Evolutionary conservation across 495 filamentous ascomycete genomes (phyloP), one percentile per base, ranked within the genome.

Genomic region (Beverwykella pulmonaria): DNA sequence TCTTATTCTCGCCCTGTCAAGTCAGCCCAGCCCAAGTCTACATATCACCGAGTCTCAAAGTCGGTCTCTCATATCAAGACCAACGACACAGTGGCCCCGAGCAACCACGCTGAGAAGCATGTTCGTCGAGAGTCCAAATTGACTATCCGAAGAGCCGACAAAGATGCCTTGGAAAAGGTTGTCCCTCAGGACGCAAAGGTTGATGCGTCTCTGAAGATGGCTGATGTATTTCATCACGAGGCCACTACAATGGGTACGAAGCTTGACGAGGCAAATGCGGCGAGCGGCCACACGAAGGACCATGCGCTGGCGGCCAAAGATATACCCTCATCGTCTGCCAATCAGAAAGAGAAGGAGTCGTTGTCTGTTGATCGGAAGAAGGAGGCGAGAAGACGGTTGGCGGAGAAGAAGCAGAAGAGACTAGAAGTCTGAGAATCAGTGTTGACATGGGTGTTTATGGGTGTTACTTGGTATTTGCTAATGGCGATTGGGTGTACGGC

Each of bases 351-450:
- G 39, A 12, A 12, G 8, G 39, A 44, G 39, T n/a, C 3, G 39
- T 34, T 65, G 39, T 34, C 67, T 19, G 29, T 56, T 14, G 67
- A 69, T 29, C 67, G 67, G n/a, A 64, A 57, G 27, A 61, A 64
- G 27, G 23, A 64, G 22, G 67, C 67, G n/a, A 59, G 32, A 53
- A 50, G 54, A 46, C 26, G 61, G 26, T 44, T 69, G 36, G 29
- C 27, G 29, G 53, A 59, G 54, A 30, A 54, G 55, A 69, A 63
- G 34, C 52, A 58, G 59, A 68, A 34, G 46, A 57, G 52, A 26
- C 1, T 48, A 19, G 54, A 26, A 10, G 39, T n/a, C 17, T 44
- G 15, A 44, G 39, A 44, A 34, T 34, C 30, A 12, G 39, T 44
- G 17, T 44, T 44, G 22, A 52, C 9, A n/a, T n/a, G n/a, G n/a